A percentile compares a stretch with the other conserved stretches of the same genome.
Evolutionary conservation across 371 early-diverging fungal genomes (phyloP).

Genomic region (Rhizopus delemar): DNA sequence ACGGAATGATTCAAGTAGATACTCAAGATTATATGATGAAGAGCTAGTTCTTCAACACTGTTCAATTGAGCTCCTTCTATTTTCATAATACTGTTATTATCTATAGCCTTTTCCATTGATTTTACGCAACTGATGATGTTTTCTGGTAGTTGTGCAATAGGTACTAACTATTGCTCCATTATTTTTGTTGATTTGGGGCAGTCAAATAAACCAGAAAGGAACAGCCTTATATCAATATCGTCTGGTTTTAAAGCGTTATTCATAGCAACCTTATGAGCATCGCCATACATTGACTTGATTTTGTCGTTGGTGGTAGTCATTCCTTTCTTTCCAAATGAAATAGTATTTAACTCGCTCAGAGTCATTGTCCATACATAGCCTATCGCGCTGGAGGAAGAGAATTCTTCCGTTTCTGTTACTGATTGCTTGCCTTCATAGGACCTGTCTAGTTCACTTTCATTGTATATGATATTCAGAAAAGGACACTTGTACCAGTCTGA

Average conservation of each 20-base stretch:
- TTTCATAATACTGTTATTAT: conserved; percentile 9
- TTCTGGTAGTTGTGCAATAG: conserved; percentile 14
- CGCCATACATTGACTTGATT: conserved; percentile 8
- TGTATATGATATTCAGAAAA: too few relatives aligned
- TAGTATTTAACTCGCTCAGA: conserved; percentile 20
- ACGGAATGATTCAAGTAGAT: conserved; percentile 9
- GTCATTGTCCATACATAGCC: conserved; percentile 19
- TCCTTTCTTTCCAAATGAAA: conserved; percentile 19
- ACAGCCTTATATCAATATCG: conserved; percentile 8
- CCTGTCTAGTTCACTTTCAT: too few relatives aligned
- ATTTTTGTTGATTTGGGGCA: neutral
- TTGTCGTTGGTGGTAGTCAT: conserved; percentile 13
- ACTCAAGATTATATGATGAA: conserved; percentile 8
- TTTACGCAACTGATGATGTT: conserved; percentile 17
- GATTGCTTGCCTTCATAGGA: too few relatives aligned
- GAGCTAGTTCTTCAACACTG: conserved; percentile 13
- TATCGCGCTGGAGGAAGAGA: neutral
- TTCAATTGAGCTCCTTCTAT: conserved; percentile 1
- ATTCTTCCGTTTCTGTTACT: conserved; percentile 7
- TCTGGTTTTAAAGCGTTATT: conserved; percentile 10
- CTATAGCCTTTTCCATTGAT: conserved; percentile 6
- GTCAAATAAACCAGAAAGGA: conserved; percentile 10
- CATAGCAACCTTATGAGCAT: conserved; percentile 13
- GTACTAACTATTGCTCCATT: conserved; percentile 20
- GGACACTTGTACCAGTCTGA: too few relatives aligned